These are phyloP conservation scores for Xylariaceae sp. DNA, from an alignment of 2,329 filamentous ascomycete species.

Conservation along the genomic window DNA sequence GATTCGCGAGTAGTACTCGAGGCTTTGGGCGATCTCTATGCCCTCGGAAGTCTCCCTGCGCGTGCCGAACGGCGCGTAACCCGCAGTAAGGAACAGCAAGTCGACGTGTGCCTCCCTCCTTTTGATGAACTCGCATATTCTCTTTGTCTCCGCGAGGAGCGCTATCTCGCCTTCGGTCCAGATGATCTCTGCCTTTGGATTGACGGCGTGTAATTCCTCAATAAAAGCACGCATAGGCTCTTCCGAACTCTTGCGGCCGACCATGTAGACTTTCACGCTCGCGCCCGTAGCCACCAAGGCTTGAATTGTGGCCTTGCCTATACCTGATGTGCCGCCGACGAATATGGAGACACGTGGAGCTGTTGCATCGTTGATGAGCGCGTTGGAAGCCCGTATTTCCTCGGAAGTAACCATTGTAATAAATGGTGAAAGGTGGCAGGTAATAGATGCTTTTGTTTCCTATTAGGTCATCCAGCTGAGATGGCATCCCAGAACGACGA, in stretches of 20 bases:
- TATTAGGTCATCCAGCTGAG: not conserved
- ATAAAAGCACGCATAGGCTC: conserved; percentile 34
- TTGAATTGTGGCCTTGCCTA: conserved; percentile 40
- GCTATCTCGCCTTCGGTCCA: conserved; percentile 43
- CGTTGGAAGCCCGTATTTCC: conserved; percentile 38
- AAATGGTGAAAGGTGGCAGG: not conserved
- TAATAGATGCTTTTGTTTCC: not conserved
- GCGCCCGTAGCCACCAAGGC: conserved; percentile 36
- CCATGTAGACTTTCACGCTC: conserved; percentile 39
- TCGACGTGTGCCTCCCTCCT: conserved; percentile 38
- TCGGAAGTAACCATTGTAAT: conserved; percentile 35
- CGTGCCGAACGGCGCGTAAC: conserved; percentile 40
- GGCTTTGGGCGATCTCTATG: conserved; percentile 37
- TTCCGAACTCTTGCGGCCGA: conserved; percentile 40
- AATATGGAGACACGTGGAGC: conserved; percentile 41
- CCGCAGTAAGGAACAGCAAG: conserved; percentile 42
- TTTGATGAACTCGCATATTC: conserved; percentile 39
- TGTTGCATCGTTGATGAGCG: conserved; percentile 37
- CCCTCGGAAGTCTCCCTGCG: conserved; percentile 41
- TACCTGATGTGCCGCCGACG: conserved; percentile 44
- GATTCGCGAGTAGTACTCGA: conserved; percentile 44
- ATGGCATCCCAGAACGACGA: not conserved
- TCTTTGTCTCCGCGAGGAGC: conserved; percentile 41
- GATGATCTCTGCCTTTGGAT: conserved; percentile 39
- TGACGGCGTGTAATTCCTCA: conserved; percentile 35